Percentiles rank a stretch among this genome's conserved stretches.
phyloP scores from a whole-genome alignment of 495 filamentous ascomycete genomes.

The Echria macrotheca region DNA sequence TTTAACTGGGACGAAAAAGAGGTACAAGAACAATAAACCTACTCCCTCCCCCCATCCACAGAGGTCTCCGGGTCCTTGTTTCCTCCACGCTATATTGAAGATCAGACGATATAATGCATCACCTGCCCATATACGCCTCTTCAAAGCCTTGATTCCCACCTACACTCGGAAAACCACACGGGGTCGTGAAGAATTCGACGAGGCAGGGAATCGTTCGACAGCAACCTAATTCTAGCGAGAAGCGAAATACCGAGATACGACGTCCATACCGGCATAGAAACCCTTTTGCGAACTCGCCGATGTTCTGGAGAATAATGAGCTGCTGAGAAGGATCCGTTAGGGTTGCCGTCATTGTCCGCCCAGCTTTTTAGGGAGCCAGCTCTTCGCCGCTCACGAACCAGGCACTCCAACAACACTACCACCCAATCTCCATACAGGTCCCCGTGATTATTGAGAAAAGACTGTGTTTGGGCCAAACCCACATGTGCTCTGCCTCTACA shows the following conservation, averaged over 20 bases:
- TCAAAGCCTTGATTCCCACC: constrained; percentile 24
- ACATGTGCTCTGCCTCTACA: constrained; percentile 34
- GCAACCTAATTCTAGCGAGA: too few species aligned
- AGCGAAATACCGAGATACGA: too few species aligned
- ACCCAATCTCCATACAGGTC: constrained; percentile 22
- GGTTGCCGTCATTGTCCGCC: constrained; percentile 23
- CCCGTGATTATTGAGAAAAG: too few species aligned
- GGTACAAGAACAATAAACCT: constrained; percentile 34
- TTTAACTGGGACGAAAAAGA: constrained; percentile 41
- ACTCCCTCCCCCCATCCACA: constrained; percentile 26
- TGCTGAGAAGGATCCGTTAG: constrained; percentile 26
- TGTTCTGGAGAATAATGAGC: constrained; percentile 31
- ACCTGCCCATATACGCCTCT: constrained; percentile 32
- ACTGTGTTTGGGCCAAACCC: constrained; percentile 23
- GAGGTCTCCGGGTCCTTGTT: constrained; percentile 12
- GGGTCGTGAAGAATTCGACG: too few species aligned
- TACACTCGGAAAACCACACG: too few species aligned
- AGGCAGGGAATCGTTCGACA: too few species aligned
- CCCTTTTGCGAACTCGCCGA: too few species aligned
- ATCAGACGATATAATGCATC: constrained; percentile 48
- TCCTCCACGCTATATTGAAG: constrained; percentile 35
- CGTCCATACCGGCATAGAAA: too few species aligned
- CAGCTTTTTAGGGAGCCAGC: constrained; percentile 26
- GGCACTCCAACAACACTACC: constrained; percentile 10
- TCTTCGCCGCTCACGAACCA: constrained; percentile 10